Evolutionary conservation across 2,329 filamentous ascomycete genomes (phyloP).

Genomic region (Davidsoniella eucalypti): DNA sequence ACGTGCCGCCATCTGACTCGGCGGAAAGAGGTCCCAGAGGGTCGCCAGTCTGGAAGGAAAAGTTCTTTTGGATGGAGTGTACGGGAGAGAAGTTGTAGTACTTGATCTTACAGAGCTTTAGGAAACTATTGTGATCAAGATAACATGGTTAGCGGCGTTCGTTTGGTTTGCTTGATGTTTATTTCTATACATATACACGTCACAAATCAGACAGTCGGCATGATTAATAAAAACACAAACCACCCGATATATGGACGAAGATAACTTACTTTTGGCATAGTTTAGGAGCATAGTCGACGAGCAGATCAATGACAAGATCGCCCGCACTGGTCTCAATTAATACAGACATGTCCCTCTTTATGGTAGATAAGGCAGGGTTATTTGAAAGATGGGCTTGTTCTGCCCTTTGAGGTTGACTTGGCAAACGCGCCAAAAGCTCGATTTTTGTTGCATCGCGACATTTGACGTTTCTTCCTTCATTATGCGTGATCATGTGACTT

Average conservation of each 20-base stretch:
- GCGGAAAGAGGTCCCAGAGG: slow-evolving; percentile 72
- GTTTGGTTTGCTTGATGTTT: too few relatives aligned
- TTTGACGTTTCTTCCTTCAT: too few relatives aligned
- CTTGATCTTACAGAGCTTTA: slow-evolving; percentile 97
- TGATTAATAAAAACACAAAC: slow-evolving; percentile 15
- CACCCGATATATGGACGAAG: not conserved
- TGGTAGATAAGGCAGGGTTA: too few relatives aligned
- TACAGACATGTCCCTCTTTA: slow-evolving; percentile 54
- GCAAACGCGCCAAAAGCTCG: too few relatives aligned
- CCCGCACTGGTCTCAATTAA: slow-evolving; percentile 83
- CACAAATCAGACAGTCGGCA: not conserved
- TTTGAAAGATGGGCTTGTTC: too few relatives aligned
- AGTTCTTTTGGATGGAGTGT: slow-evolving; percentile 83
- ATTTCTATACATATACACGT: too few relatives aligned
- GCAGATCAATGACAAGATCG: slow-evolving; percentile 86
- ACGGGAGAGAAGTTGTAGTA: slow-evolving; percentile 97
- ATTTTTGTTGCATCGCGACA: too few relatives aligned
- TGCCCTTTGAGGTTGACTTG: too few relatives aligned
- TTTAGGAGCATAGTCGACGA: slow-evolving; percentile 76
- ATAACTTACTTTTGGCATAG: slow-evolving; percentile 79
- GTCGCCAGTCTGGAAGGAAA: slow-evolving; percentile 92
- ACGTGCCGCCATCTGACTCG: slow-evolving; percentile 81
- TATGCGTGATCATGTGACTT: too few relatives aligned
- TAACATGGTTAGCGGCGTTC: slow-evolving; percentile 26
- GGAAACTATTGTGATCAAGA: slow-evolving; percentile 52